Evolutionary conservation across 2,329 filamentous ascomycete genomes (phyloP), one percentile per base, ranked within the genome.

Genomic region (Xylaria sp.): DNA sequence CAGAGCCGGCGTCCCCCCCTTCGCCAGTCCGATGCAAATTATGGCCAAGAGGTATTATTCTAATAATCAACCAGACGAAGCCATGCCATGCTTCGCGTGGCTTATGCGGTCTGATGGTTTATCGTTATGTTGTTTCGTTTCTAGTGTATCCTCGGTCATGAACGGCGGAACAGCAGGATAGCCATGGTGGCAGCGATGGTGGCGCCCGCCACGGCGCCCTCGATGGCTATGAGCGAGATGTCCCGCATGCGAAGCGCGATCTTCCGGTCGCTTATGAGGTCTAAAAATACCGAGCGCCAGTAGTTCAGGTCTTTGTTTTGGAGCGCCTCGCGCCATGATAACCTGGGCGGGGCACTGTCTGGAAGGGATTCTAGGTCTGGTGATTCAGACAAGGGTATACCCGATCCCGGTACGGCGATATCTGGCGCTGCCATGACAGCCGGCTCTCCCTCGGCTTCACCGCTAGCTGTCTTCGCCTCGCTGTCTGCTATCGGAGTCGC

Each of bases 221-320:
- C 88, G 42, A 93, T 80, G 57, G 87, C 90, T 72, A 92, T 82
- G n/a, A 90, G 79, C 2, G 92, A 93, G 36, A 91, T 81, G 74
- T 94, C 92, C 61, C 88, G 86, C 83, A 92, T 92, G 51, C 87
- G 86, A 69, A 93, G 75, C 57, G 85, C 82, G 74, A 93, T 82
- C 69, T 81, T 81, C 72, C 89, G 84, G 64, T 93, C 89, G 79
- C 91, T 93, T 79, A 86, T 88, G 17, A 93, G 78, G 70, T 93
- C 90, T 48, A 81, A 75, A 4, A 86, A 73, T 3, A 81, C 82
- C 6, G 83, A 81, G 73, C 81, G 84, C 83, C 87, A 89, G 68
- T 79, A 77, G 3, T 74, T 71, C 1, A 82, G 82, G 47, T 85
- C 79, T 14, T 75, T 69, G 47, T 85, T 79, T 14, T 75, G 68